Evolutionary conservation across 257 asterid genomes (phyloP).

Genomic region (Nicotiana sylvestris): DNA sequence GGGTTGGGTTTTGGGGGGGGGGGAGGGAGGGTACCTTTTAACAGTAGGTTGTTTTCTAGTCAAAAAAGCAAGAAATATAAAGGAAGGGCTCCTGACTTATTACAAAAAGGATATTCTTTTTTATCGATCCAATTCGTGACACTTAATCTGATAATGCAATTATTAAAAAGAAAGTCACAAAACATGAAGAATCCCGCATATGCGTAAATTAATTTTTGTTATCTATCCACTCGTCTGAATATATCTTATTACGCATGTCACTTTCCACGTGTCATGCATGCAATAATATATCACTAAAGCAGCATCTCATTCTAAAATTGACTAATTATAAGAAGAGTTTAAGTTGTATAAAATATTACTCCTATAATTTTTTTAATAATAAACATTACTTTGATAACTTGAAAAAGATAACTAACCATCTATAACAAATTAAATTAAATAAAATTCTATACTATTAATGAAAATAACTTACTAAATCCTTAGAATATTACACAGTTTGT

Average conservation of each 20-base stretch:
- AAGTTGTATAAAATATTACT: not conserved
- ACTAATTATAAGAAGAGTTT: not conserved
- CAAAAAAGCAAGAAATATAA: conserved; percentile 9
- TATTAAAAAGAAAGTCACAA: not conserved
- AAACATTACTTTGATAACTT: not conserved
- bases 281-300: conserved; percentile 19
- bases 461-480: not conserved
- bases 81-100: not conserved
- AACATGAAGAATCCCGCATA: conserved; percentile 25
- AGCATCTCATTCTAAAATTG: conserved; percentile 48
- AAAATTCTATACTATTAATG: not conserved
- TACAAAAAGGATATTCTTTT: not conserved
- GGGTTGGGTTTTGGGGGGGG: no score
- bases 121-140: not conserved
- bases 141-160: not conserved
- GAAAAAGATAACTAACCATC: not conserved
- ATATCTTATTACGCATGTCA: not conserved
- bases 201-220: conserved; percentile 3
- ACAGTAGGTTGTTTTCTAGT: not conserved
- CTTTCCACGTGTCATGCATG: not conserved
- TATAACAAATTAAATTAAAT: not conserved
- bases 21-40: not conserved
- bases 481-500: not conserved
- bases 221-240: conserved; percentile 5
- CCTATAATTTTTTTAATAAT: not conserved